phyloP scores from a whole-genome alignment of 2,329 filamentous ascomycete species.

The Microdochium paspali region DNA sequence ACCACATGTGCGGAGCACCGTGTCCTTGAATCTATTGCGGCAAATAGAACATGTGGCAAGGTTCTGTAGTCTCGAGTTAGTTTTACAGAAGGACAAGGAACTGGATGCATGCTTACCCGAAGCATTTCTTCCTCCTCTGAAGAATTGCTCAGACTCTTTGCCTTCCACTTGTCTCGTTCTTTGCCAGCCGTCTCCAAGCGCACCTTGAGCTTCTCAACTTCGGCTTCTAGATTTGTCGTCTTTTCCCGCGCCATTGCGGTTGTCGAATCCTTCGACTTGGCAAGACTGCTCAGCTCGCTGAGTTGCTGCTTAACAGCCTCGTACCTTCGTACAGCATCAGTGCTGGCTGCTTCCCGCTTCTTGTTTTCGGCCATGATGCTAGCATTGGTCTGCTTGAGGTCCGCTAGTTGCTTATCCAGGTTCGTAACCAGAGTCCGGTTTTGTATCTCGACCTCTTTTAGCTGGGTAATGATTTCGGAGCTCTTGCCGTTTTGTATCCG shows the following conservation, averaged over 20 bases:
- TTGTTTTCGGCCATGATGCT: conserved; percentile 63
- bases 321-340: conserved; percentile 58
- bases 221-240: conserved; percentile 56
- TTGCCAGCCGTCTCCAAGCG: conserved; percentile 72
- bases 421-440: conserved; percentile 70
- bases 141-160: conserved; percentile 70
- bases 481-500: conserved; percentile 81
- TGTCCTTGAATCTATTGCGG: conserved; percentile 88
- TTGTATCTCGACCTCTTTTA: conserved; percentile 82
- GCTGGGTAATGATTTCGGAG: conserved; percentile 82
- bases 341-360: conserved; percentile 60
- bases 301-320: conserved; percentile 71
- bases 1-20: conserved; percentile 84
- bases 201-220: conserved; percentile 71
- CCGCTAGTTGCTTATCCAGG: conserved; percentile 82
- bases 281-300: conserved; percentile 61
- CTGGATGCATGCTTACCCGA: conserved; percentile 51
- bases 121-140: conserved; percentile 79
- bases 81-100: not conserved
- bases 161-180: conserved; percentile 78
- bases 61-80: conserved; percentile 38
- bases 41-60: conserved; percentile 88
- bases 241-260: conserved; percentile 42
- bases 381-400: conserved; percentile 72
- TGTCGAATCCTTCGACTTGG: conserved; percentile 65